Evolutionary conservation across 495 filamentous ascomycete species (phyloP).

Genomic region (Apodospora peruviana): DNA sequence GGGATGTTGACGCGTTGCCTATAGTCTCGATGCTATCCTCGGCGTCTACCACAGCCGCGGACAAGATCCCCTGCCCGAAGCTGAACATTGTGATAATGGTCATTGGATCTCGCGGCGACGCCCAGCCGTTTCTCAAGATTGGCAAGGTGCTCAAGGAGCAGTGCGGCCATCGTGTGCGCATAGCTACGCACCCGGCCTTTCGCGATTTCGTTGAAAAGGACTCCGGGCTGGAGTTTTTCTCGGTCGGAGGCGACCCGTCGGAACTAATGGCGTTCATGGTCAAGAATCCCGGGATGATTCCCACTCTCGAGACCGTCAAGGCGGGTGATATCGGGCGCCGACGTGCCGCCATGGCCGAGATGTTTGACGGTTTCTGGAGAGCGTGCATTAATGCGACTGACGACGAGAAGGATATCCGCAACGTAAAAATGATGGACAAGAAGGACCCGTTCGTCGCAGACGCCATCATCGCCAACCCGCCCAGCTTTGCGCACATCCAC

Average conservation of each 20-base stretch:
- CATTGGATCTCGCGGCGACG: conserved; percentile 72
- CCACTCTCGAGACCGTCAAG: conserved; percentile 59
- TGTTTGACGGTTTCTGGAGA: conserved; percentile 74
- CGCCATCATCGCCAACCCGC: conserved; percentile 80
- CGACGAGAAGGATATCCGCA: conserved; percentile 46
- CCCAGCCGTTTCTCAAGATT: conserved; percentile 68
- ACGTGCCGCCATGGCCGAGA: conserved; percentile 62
- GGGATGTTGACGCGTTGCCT: conserved; percentile 4
- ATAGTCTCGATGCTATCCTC: conserved; percentile 18
- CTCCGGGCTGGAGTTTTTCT: conserved; percentile 68
- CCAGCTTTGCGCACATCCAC: conserved; percentile 75
- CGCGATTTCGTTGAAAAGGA: conserved; percentile 61
- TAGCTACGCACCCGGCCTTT: conserved; percentile 73
- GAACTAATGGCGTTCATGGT: conserved; percentile 87
- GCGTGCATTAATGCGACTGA: conserved; percentile 64
- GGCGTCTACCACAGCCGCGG: conserved; percentile 7
- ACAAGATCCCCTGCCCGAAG: conserved; percentile 32
- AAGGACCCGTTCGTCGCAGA: conserved; percentile 68
- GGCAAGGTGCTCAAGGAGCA: conserved; percentile 56
- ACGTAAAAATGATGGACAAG: conserved; percentile 49
- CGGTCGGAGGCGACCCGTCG: conserved; percentile 70
- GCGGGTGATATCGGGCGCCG: conserved; percentile 62
- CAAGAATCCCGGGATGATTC: conserved; percentile 76
- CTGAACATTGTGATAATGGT: conserved; percentile 78
- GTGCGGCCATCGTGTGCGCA: conserved; percentile 68